Percentiles rank a stretch among this genome's conserved stretches.
These are phyloP conservation scores for Dissophora globulifera DNA, from an alignment of 192 early-diverging fungal genomes.

Conservation along the genomic window DNA sequence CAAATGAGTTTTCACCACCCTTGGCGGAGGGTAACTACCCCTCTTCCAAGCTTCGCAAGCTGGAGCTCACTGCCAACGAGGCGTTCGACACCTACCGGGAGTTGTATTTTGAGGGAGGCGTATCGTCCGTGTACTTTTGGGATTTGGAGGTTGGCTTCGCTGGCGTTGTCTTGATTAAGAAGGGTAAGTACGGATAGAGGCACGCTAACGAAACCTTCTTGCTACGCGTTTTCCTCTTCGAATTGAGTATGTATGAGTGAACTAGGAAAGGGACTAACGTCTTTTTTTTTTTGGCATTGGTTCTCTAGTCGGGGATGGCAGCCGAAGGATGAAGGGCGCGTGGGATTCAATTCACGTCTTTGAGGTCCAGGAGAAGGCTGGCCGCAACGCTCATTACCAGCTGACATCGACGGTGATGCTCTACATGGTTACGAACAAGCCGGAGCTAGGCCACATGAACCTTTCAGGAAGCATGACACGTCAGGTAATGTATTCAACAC, in stretches of 20 bases:
- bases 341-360: conserved; percentile 99
- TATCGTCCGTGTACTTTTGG: conserved; percentile 98
- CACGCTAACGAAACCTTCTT: no score
- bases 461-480: conserved; percentile 93
- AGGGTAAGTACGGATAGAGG: no score
- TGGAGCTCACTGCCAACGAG: conserved; percentile 93
- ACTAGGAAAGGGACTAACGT: no score
- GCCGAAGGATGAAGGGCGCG: conserved; percentile 81
- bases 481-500: conserved; percentile 70
- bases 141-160: conserved; percentile 90
- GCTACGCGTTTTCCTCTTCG: no score
- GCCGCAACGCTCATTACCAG: conserved; percentile 91
- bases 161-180: conserved; percentile 94
- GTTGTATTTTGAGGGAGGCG: conserved; percentile 94
- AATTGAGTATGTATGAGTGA: no score
- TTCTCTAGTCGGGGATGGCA: conserved; percentile 68
- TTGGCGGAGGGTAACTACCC: conserved; percentile 82
- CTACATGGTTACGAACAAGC: conserved; percentile 81
- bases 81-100: conserved; percentile 98
- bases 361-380: conserved; percentile 82
- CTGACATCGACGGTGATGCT: conserved; percentile 97
- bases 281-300: conserved; percentile 3
- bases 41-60: conserved; percentile 81
- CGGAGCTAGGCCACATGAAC: conserved; percentile 79
- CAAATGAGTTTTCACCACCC: conserved; percentile 92